Evolutionary conservation across 805 yeast species (phyloP).

Genomic region (Starmerella stigmatis): DNA sequence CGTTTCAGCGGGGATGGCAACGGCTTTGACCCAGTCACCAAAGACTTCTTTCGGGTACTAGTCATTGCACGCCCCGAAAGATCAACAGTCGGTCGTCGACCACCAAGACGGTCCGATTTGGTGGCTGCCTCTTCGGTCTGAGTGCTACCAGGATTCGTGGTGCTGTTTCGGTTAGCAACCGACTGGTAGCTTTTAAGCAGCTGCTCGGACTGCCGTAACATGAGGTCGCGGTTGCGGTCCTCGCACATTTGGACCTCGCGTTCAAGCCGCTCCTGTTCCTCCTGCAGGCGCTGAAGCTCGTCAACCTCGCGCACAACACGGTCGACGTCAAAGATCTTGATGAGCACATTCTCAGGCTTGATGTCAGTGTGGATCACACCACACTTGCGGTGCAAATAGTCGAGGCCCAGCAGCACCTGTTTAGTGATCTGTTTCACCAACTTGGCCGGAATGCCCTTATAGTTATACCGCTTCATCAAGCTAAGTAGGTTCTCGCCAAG

Average conservation of each 20-base stretch:
- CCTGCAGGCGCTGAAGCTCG: conserved; percentile 29
- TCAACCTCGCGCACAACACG: conserved; percentile 59
- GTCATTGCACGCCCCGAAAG: not conserved
- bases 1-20: conserved; percentile 18
- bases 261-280: not conserved
- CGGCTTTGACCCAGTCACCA: conserved; percentile 19
- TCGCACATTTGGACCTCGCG: not conserved
- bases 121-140: not conserved
- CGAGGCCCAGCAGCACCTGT: conserved; percentile 62
- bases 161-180: conserved; percentile 72
- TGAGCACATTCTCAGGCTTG: conserved; percentile 65
- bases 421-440: conserved; percentile 74
- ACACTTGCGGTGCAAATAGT: conserved; percentile 59
- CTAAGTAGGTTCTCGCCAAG: conserved; percentile 88
- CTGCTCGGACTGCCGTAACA: conserved; percentile 49
- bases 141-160: too few relatives aligned
- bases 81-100: not conserved
- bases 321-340: conserved; percentile 77
- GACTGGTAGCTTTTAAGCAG: conserved; percentile 88
- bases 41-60: not conserved
- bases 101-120: not conserved
- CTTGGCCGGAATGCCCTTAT: conserved; percentile 65
- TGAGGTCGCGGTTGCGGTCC: too few relatives aligned
- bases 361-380: conserved; percentile 68
- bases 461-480: conserved; percentile 64